These are phyloP conservation scores for Elongisporangium undulatum DNA, from an alignment of 352 stramenopile species.

Conservation along the genomic window DNA sequence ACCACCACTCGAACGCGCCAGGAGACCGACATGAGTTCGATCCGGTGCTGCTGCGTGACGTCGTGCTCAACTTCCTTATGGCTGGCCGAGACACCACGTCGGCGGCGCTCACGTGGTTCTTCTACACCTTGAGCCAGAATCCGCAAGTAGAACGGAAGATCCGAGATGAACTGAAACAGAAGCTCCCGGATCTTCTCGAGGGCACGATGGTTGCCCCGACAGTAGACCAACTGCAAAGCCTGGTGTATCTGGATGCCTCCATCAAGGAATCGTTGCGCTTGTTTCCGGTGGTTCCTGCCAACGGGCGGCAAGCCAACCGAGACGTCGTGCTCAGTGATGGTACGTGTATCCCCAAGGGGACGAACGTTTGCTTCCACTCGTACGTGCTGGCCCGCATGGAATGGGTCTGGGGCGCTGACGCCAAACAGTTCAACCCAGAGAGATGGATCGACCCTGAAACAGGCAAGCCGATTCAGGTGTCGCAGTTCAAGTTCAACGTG, in stretches of 20 bases:
- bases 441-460: constrained; percentile 32
- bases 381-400: constrained; percentile 50
- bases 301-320: constrained; percentile 17
- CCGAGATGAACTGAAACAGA: constrained; percentile 9
- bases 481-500: constrained; percentile 26
- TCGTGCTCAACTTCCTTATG: constrained; percentile 66
- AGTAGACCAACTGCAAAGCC: constrained; percentile 34
- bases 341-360: constrained; percentile 16
- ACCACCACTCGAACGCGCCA: constrained; percentile 1
- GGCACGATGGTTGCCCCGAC: constrained; percentile 21
- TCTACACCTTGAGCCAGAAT: constrained; percentile 38
- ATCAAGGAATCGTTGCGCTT: constrained; percentile 64
- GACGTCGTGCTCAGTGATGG: constrained; percentile 32
- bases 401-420: constrained; percentile 44
- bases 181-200: constrained; percentile 7
- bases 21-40: constrained; percentile 3
- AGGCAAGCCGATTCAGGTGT: constrained; percentile 8
- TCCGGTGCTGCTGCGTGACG: constrained; percentile 37
- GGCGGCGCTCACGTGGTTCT: constrained; percentile 45
- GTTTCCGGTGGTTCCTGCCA: constrained; percentile 49
- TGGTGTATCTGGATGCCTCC: constrained; percentile 62
- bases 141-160: constrained; percentile 21
- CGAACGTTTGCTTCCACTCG: constrained; percentile 20
- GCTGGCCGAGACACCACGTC: constrained; percentile 66
- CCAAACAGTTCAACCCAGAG: constrained; percentile 41